A percentile compares a stretch with the other conserved stretches of the same genome.
phyloP scores from a whole-genome alignment of 176 grass and related monocot species.

The Urochloa ruziziensis region DNA sequence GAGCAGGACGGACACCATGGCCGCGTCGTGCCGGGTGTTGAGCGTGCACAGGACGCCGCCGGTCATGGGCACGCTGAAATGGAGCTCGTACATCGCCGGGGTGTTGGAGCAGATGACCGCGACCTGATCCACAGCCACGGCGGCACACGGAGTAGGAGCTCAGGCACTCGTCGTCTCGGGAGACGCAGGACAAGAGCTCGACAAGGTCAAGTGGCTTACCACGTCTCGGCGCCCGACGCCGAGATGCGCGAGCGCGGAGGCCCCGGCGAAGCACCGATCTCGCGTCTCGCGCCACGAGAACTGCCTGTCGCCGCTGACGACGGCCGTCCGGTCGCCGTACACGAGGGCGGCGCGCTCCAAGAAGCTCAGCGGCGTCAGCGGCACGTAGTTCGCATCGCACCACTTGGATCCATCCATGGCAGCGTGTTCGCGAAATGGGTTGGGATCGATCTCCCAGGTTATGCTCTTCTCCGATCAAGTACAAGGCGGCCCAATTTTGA shows the following conservation, averaged over 20 bases:
- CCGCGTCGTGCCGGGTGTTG: conserved; percentile 38
- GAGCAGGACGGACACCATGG: conserved; percentile 48
- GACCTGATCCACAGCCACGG: conserved; percentile 40
- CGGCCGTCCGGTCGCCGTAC: conserved; percentile 44
- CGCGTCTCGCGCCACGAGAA: conserved; percentile 48
- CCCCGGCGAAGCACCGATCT: conserved; percentile 42
- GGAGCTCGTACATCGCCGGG: conserved; percentile 59
- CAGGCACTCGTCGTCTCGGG: background rate
- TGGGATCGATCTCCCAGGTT: background rate
- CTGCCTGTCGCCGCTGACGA: conserved; percentile 31
- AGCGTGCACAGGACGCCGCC: conserved; percentile 55
- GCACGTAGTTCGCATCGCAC: conserved; percentile 53
- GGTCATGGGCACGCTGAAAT: conserved; percentile 60
- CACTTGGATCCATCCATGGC: conserved; percentile 42
- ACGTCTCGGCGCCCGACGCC: conserved; percentile 42
- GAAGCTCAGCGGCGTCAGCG: conserved; percentile 59
- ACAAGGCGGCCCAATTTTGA: background rate
- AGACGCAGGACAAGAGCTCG: background rate
- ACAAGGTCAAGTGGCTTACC: conserved; percentile 9
- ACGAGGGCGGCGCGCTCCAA: conserved; percentile 59
- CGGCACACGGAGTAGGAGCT: background rate
- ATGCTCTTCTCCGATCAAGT: background rate
- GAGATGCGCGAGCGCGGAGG: conserved; percentile 49
- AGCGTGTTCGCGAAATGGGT: background rate
- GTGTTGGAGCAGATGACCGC: conserved; percentile 47